A percentile compares a stretch with the other conserved stretches of the same genome.
Evolutionary conservation across 2,329 filamentous ascomycete species (phyloP).

Genomic region (Stagonosporopsis rhizophila): DNA sequence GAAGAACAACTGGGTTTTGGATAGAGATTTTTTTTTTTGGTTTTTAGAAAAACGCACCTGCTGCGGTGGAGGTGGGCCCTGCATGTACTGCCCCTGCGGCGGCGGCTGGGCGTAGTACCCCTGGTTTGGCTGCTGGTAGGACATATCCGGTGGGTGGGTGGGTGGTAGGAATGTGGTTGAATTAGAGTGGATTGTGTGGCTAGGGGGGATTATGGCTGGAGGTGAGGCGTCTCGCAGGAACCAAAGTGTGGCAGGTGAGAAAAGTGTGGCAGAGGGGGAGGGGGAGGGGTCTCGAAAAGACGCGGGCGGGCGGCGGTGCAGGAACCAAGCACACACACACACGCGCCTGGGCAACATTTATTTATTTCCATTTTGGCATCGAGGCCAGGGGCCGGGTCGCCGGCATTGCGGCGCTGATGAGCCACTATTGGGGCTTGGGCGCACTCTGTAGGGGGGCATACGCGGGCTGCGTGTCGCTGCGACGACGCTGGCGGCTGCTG

Average conservation of each 20-base stretch:
- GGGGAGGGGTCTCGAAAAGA: no score
- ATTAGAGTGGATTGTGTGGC: conserved; percentile 13
- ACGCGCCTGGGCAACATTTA: background rate
- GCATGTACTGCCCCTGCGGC: conserved; percentile 36
- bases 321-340: background rate
- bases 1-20: background rate
- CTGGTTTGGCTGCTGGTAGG: conserved; percentile 28
- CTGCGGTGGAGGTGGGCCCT: conserved; percentile 33
- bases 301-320: background rate
- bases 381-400: background rate
- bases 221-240: background rate
- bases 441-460: background rate
- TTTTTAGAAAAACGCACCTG: conserved; percentile 29
- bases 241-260: background rate
- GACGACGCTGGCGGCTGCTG: background rate
- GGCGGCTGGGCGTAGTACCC: conserved; percentile 38
- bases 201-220: background rate
- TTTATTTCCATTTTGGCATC: background rate
- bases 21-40: background rate
- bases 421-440: background rate
- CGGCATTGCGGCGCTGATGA: background rate
- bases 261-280: background rate
- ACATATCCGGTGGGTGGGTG: conserved; percentile 10
- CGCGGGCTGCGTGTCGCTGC: background rate
- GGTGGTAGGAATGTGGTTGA: conserved; percentile 11